phyloP scores from a whole-genome alignment of 1,284 basidiomycete genomes.

The Trametes hirsuta region DNA sequence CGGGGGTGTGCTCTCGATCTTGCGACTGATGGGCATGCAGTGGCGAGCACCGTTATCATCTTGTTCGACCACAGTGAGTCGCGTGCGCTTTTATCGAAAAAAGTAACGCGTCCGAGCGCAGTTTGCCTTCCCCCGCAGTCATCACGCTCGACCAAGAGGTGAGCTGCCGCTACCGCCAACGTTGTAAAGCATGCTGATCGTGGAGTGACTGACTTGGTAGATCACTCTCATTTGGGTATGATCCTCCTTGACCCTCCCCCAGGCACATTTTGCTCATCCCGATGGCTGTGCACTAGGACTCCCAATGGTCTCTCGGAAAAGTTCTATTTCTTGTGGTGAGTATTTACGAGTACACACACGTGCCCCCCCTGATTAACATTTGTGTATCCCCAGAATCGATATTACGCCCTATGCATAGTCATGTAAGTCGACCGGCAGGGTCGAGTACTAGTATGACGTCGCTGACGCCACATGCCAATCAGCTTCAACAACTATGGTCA shows the following conservation, averaged over 20 bases:
- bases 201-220: conserved; percentile 33
- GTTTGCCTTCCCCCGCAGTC: conserved; percentile 36
- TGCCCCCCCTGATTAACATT: neutral
- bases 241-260: neutral
- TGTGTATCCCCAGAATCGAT: conserved; percentile 48
- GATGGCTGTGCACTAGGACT: conserved; percentile 37
- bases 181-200: neutral
- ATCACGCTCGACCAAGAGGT: conserved; percentile 59
- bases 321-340: conserved; percentile 53
- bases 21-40: conserved; percentile 2
- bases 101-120: neutral
- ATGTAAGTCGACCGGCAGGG: conserved; percentile 40
- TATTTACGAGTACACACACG: neutral
- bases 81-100: neutral
- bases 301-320: conserved; percentile 56
- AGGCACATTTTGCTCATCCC: neutral
- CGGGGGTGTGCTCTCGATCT: neutral
- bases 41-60: conserved; percentile 23
- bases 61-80: conserved; percentile 25
- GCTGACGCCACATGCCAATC: neutral
- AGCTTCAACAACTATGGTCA: conserved; percentile 58
- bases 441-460: neutral
- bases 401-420: conserved; percentile 52
- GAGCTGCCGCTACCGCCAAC: conserved; percentile 12
- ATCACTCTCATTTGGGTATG: conserved; percentile 57